These are phyloP conservation scores for Epichloe bromicola DNA, from an alignment of 2,329 filamentous ascomycete genomes.

Conservation along the genomic window DNA sequence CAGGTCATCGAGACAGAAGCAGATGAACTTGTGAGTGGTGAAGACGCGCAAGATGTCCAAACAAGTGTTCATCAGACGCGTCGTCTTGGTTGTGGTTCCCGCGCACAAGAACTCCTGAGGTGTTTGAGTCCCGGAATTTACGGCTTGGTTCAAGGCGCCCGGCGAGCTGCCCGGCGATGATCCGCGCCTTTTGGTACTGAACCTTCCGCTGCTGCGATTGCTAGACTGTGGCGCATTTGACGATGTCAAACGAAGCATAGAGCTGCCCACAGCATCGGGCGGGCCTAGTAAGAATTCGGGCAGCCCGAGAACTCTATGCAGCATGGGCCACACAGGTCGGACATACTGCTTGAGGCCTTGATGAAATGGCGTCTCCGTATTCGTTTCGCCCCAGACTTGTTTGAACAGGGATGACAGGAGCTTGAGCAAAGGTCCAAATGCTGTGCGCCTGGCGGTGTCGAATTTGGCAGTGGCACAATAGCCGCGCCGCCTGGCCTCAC, in stretches of 20 bases:
- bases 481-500: slow-evolving; percentile 46
- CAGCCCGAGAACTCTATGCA: slow-evolving; percentile 47
- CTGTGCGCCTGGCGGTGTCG: slow-evolving; percentile 45
- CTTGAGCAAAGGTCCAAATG: slow-evolving; percentile 51
- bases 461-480: slow-evolving; percentile 57
- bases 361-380: slow-evolving; percentile 52
- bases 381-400: slow-evolving; percentile 53
- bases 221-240: neutral
- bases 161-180: slow-evolving; percentile 37
- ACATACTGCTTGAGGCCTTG: slow-evolving; percentile 48
- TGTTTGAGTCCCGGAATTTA: slow-evolving; percentile 31
- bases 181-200: slow-evolving; percentile 28
- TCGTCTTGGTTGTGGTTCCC: slow-evolving; percentile 47
- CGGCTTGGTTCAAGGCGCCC: slow-evolving; percentile 16
- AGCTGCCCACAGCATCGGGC: slow-evolving; percentile 21
- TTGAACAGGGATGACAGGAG: slow-evolving; percentile 54
- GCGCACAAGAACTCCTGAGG: slow-evolving; percentile 48
- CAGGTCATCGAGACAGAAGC: slow-evolving; percentile 77
- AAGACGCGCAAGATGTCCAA: slow-evolving; percentile 75
- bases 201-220: slow-evolving; percentile 18
- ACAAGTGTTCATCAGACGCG: slow-evolving; percentile 76
- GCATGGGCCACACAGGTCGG: slow-evolving; percentile 49
- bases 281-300: slow-evolving; percentile 57
- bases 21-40: slow-evolving; percentile 73
- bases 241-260: slow-evolving; percentile 3